Base-by-base conservation (phyloP, 495 filamentous ascomycete species). In the Neurospora sublineolata region DNA sequence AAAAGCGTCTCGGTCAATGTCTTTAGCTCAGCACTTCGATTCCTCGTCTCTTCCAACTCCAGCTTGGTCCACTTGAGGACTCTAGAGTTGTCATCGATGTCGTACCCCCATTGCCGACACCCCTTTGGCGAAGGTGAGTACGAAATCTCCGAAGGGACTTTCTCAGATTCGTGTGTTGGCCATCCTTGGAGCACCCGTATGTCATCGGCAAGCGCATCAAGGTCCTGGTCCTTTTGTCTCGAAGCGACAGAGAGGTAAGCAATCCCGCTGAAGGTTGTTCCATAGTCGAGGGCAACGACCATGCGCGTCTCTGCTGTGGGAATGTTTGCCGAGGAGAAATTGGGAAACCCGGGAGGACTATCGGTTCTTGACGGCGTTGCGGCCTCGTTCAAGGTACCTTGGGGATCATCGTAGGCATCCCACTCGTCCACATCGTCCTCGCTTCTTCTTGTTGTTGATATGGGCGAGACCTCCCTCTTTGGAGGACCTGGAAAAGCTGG, bases 201-300 rank as follows among this genome's bases (percentile, higher is more conserved):
- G 20, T 78, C 70, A 8, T 75, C 67, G 27, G 70, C 70, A 30
- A 77, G 73, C 0, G 23, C 69, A 7, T 77, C 73, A 23, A 73
- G 68, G 14, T 73, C 73, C 18, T 30, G 27, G 2, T 73, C 72
- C 23, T 75, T 74, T 33, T 67, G 52, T 23, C 64, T 72, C 23
- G 68, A 70, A 14, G 72, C 71, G 6, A 73, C 44, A 18, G 73
- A 68, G 16, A 76, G 71, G 14, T 71, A 73, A 11, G 74, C 69
- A 60, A 74, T 69, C 20, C 79, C 80, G 14, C 77, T 80, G 20
- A 77, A 79, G 0, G 80, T 80, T 0, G 80, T 82, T n/a, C 80
- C 80, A 70, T 82, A 82, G 69, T 82, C 80, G 1, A 82, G 10
- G n/a, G 74, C 79, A 18, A 82, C 33, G 16, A 80, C 64, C 40